Evolutionary conservation across 129 eudicot genomes (phyloP).

Genomic region (Solidago caesia): DNA sequence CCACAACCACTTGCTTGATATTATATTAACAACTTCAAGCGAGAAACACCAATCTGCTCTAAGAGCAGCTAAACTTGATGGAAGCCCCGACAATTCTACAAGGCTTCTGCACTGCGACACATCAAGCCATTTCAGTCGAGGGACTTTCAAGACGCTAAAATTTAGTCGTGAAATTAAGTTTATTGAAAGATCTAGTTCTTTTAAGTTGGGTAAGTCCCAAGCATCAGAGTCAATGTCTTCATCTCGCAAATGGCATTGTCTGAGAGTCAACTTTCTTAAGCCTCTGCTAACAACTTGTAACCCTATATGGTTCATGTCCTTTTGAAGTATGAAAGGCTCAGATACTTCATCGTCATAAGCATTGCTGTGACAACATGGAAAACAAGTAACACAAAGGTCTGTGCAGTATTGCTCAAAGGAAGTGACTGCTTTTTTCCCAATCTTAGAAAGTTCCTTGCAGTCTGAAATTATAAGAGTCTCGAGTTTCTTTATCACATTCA

Average conservation of each 20-base stretch:
- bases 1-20: constrained; percentile 25
- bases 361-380: neutral
- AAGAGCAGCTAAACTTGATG: constrained; percentile 16
- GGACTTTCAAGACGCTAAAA: constrained; percentile 5
- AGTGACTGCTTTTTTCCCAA: neutral
- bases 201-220: constrained; percentile 21
- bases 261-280: constrained; percentile 15
- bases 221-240: neutral
- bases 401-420: neutral
- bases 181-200: neutral
- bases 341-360: neutral
- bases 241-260: constrained; percentile 7
- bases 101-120: neutral
- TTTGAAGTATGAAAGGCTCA: neutral
- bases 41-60: neutral
- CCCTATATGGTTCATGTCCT: neutral
- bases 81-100: constrained; percentile 13
- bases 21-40: neutral
- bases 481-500: neutral
- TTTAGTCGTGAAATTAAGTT: constrained; percentile 7
- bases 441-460: neutral
- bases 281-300: neutral
- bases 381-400: neutral
- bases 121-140: constrained; percentile 21
- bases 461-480: neutral